These are phyloP conservation scores for Ustilago loliicola DNA, from an alignment of 1,284 basidiomycete species.

Conservation along the genomic window DNA sequence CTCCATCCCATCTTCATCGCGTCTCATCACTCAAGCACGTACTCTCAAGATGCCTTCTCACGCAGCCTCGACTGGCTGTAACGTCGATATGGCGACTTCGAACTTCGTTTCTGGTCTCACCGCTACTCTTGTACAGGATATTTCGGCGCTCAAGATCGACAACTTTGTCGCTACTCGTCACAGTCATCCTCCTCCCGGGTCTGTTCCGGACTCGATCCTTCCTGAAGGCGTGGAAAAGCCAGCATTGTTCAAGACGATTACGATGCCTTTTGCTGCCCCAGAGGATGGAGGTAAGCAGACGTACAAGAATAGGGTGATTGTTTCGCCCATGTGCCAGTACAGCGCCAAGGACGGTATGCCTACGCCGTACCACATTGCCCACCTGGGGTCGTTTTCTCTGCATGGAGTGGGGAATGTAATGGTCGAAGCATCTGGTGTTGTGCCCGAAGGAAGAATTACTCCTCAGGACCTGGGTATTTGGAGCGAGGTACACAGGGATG, in stretches of 20 bases:
- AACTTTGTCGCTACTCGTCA: constrained; percentile 42
- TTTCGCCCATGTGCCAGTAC: constrained; percentile 68
- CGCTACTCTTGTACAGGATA: constrained; percentile 28
- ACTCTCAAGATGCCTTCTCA: constrained; percentile 19
- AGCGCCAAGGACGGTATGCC: constrained; percentile 62
- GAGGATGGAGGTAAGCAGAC: constrained; percentile 26
- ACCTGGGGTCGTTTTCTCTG: constrained; percentile 65
- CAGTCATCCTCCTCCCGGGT: constrained; percentile 57
- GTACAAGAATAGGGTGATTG: constrained; percentile 64
- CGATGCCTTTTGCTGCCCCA: constrained; percentile 42
- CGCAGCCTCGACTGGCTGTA: constrained; percentile 8
- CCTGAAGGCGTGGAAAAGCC: constrained; percentile 55
- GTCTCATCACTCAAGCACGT: not conserved
- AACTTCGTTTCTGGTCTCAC: constrained; percentile 50
- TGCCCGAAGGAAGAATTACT: constrained; percentile 82
- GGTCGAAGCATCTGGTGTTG: constrained; percentile 72
- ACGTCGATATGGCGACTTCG: constrained; percentile 38
- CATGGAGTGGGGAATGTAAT: constrained; percentile 67
- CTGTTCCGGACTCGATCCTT: constrained; percentile 56
- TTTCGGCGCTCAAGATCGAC: constrained; percentile 43
- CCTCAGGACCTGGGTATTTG: constrained; percentile 80
- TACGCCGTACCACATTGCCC: constrained; percentile 66
- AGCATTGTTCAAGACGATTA: constrained; percentile 52
- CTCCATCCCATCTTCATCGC: not conserved
- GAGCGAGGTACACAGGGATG: constrained; percentile 80